phyloP scores from a whole-genome alignment of 768 basidiomycete genomes.

The Rhizopogon sp. region DNA sequence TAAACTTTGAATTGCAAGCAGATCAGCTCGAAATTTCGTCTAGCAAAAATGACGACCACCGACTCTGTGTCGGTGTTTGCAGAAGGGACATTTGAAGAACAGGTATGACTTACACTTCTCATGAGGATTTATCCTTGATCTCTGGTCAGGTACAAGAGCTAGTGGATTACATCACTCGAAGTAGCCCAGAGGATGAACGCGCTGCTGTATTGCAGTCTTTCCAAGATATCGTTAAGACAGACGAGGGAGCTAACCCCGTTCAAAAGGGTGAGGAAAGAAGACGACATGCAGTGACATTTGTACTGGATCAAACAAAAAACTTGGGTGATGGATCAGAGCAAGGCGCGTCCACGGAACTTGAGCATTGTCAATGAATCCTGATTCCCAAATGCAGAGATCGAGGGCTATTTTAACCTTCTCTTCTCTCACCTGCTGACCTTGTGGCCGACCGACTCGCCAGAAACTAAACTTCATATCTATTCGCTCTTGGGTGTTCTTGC shows the following conservation, averaged over 20 bases:
- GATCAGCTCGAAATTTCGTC: conserved; percentile 8
- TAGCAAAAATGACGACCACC: conserved; percentile 51
- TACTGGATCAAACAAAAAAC: conserved; percentile 57
- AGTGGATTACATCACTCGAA: conserved; percentile 66
- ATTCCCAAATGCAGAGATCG: conserved; percentile 50
- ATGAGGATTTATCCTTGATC: not conserved
- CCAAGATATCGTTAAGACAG: conserved; percentile 49
- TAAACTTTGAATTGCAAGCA: conserved; percentile 5
- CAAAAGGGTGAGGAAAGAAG: conserved; percentile 50
- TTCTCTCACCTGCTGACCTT: conserved; percentile 67
- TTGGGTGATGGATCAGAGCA: conserved; percentile 75
- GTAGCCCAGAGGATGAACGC: conserved; percentile 65
- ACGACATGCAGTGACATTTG: conserved; percentile 51
- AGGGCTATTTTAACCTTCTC: conserved; percentile 85
- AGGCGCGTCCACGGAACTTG: conserved; percentile 39
- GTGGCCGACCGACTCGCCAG: conserved; percentile 49
- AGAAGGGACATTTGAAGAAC: conserved; percentile 86
- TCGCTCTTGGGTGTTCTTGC: conserved; percentile 52
- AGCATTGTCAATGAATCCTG: not conserved
- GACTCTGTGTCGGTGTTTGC: conserved; percentile 83
- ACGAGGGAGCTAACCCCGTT: conserved; percentile 47
- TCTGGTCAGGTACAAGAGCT: conserved; percentile 65
- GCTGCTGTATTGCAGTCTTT: conserved; percentile 59
- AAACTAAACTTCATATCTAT: conserved; percentile 46
- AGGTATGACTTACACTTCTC: conserved; percentile 40